phyloP scores from a whole-genome alignment of 441 rosid species.

The Hura crepitans region DNA sequence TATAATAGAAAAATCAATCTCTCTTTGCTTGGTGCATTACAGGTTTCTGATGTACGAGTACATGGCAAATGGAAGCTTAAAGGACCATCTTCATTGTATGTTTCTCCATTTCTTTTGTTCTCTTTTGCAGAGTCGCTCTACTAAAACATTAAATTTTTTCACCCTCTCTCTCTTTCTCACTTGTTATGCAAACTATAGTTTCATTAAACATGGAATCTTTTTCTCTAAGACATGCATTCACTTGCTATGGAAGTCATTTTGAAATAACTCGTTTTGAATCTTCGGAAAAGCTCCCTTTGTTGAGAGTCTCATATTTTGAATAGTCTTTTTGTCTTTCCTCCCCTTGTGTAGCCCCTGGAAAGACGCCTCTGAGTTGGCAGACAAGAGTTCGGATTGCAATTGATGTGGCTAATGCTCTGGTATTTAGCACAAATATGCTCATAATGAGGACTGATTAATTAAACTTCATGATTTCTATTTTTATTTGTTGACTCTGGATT shows the following conservation, averaged over 20 bases:
- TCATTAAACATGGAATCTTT: neutral
- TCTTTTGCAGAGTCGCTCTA: neutral
- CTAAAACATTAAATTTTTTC: neutral
- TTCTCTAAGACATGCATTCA: neutral
- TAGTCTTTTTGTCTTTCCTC: slow-evolving; percentile 10
- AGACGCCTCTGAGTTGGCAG: slow-evolving; percentile 73
- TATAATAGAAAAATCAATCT: neutral
- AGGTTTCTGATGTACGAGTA: slow-evolving; percentile 90
- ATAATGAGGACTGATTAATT: slow-evolving; percentile 11
- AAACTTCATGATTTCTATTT: slow-evolving; percentile 15
- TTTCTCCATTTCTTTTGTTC: slow-evolving; percentile 17
- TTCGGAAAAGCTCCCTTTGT: slow-evolving; percentile 10
- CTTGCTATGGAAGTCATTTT: neutral
- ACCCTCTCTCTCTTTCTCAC: neutral
- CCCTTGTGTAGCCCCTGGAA: slow-evolving; percentile 45
- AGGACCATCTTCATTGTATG: slow-evolving; percentile 83
- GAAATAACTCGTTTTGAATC: slow-evolving; percentile 5
- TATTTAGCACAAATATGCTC: slow-evolving; percentile 33
- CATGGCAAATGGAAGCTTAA: slow-evolving; percentile 89
- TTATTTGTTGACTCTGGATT: slow-evolving; percentile 20
- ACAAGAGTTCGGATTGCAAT: slow-evolving; percentile 82
- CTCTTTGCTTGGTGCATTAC: slow-evolving; percentile 28
- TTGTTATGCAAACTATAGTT: neutral
- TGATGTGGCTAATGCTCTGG: slow-evolving; percentile 96
- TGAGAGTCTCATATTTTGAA: slow-evolving; percentile 14